Evolutionary conservation across 345 rosid species (phyloP).

Genomic region (Eucalyptus lansdowneana): DNA sequence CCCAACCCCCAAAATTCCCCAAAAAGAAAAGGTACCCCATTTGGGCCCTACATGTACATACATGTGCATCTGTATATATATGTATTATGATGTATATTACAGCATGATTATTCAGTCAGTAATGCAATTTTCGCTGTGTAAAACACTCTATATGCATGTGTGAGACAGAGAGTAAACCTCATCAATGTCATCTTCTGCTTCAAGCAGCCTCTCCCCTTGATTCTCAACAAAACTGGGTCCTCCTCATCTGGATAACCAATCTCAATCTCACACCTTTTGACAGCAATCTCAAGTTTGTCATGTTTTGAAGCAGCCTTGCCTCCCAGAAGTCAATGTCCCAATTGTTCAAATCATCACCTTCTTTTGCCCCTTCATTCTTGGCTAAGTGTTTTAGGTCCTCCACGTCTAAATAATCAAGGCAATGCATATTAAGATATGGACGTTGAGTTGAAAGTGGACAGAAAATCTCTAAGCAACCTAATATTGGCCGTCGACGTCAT

Average conservation of each 20-base stretch:
- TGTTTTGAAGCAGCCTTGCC: not conserved
- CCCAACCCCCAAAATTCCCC: not conserved
- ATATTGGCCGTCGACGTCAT: not conserved
- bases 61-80: not conserved
- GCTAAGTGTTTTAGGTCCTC: slow-evolving; percentile 66
- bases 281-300: not conserved
- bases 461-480: not conserved
- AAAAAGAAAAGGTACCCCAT: not conserved
- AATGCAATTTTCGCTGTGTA: not conserved
- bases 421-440: not conserved
- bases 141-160: not conserved
- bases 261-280: not conserved
- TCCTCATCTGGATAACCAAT: not conserved
- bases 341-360: not conserved
- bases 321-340: not conserved
- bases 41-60: not conserved
- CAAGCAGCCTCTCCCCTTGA: slow-evolving; percentile 70
- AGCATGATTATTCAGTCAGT: not conserved
- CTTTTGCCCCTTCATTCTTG: slow-evolving; percentile 54
- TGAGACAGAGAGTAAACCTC: slow-evolving; percentile 29
- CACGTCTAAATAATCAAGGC: slow-evolving; percentile 30
- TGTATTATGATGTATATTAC: not conserved
- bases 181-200: slow-evolving; percentile 71
- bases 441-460: too few species aligned
- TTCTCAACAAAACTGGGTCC: not conserved